Evolutionary conservation across 768 basidiomycete genomes (phyloP).

Genomic region (Lanmaoa pseudosensibilis): DNA sequence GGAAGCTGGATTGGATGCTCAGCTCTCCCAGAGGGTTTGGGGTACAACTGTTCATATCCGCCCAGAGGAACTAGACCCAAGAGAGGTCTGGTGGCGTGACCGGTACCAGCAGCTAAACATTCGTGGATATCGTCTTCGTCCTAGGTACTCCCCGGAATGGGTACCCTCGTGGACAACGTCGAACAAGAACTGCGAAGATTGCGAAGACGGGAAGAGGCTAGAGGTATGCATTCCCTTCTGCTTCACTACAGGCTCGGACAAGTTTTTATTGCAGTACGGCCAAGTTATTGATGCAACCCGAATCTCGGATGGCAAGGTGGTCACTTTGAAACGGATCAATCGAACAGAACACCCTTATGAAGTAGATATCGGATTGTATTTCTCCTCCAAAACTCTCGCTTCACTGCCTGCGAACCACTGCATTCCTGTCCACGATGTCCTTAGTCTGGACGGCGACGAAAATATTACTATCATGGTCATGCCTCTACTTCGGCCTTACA

Average conservation of each 20-base stretch:
- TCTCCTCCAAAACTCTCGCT: constrained; percentile 12
- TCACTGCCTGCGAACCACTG: constrained; percentile 25
- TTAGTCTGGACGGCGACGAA: constrained; percentile 2
- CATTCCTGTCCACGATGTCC: constrained; percentile 24
- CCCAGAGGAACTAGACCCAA: too few species aligned
- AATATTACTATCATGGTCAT: constrained; percentile 28
- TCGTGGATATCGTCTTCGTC: too few species aligned
- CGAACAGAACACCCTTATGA: constrained; percentile 19
- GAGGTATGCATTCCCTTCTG: background rate
- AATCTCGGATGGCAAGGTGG: constrained; percentile 23
- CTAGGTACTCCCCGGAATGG: too few species aligned
- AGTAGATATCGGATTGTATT: constrained; percentile 21
- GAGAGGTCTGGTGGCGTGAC: too few species aligned
- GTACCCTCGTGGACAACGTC: too few species aligned
- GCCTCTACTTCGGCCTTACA: constrained; percentile 28
- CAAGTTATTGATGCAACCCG: constrained; percentile 32
- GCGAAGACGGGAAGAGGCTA: constrained; percentile 1
- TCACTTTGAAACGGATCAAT: constrained; percentile 32
- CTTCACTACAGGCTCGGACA: too few species aligned
- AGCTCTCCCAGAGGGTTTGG: too few species aligned
- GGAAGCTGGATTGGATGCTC: too few species aligned
- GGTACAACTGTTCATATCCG: too few species aligned
- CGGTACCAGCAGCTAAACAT: too few species aligned
- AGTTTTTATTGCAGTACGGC: background rate
- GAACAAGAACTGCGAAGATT: too few species aligned